These are phyloP conservation scores for Stenocarpella maydis DNA, from an alignment of 2,329 filamentous ascomycete genomes.

Conservation along the genomic window DNA sequence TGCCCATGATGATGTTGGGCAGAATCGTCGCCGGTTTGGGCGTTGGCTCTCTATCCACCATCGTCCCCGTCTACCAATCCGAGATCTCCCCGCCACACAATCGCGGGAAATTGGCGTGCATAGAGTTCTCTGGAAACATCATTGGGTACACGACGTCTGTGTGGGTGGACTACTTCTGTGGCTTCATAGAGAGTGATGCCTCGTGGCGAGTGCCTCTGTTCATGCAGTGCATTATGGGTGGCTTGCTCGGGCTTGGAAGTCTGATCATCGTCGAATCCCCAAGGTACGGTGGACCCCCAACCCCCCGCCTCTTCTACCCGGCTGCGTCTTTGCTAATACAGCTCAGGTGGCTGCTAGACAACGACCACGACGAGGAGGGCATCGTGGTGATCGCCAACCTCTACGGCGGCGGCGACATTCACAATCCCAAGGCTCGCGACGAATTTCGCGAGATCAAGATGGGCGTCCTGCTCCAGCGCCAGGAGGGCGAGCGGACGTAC, in stretches of 20 bases:
- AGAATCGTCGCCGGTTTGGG: conserved; percentile 86
- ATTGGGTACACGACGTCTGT: conserved; percentile 95
- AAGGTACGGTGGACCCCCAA: conserved; percentile 62
- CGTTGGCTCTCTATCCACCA: conserved; percentile 88
- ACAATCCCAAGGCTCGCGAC: conserved; percentile 89
- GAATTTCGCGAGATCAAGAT: conserved; percentile 99
- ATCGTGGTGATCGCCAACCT: conserved; percentile 98
- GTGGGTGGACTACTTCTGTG: conserved; percentile 98
- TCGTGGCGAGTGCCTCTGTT: conserved; percentile 91
- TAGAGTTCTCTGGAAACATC: conserved; percentile 98
- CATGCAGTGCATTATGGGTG: conserved; percentile 95
- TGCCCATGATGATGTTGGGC: conserved; percentile 89
- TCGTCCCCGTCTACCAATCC: conserved; percentile 92
- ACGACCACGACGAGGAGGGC: conserved; percentile 97
- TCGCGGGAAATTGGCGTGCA: conserved; percentile 92
- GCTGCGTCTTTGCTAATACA: conserved; percentile 42
- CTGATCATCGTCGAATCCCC: conserved; percentile 96
- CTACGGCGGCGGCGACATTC: conserved; percentile 94
- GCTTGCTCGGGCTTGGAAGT: conserved; percentile 83
- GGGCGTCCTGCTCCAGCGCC: conserved; percentile 90
- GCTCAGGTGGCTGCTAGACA: conserved; percentile 90
- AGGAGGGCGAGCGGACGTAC: conserved; percentile 94
- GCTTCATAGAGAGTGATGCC: conserved; percentile 82
- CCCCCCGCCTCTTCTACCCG: conserved; percentile 19
- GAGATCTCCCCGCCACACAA: conserved; percentile 97